Percentiles rank a stretch among this genome's conserved stretches.
phyloP scores from a whole-genome alignment of 495 filamentous ascomycete genomes.

The Hypoxylon intermedium region DNA sequence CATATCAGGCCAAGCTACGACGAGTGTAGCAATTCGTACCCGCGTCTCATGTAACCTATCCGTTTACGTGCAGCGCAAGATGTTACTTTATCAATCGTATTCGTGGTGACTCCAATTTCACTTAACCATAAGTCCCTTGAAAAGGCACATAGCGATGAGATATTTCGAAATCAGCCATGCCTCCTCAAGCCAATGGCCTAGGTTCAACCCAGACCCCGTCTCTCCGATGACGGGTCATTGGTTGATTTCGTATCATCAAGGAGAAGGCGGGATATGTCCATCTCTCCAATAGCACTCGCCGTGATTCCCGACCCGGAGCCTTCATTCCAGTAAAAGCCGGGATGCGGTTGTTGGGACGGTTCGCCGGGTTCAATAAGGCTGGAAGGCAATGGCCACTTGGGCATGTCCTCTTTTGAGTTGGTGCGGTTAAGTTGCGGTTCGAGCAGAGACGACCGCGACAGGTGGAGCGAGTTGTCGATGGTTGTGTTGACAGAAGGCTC shows the following conservation, averaged over 20 bases:
- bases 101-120: background rate
- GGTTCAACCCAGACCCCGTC: conserved; percentile 38
- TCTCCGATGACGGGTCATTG: conserved; percentile 31
- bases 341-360: conserved; percentile 31
- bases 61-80: background rate
- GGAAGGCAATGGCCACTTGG: conserved; percentile 41
- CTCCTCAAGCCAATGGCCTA: background rate
- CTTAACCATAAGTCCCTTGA: background rate
- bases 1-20: background rate
- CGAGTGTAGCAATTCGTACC: too few relatives aligned
- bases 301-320: conserved; percentile 32
- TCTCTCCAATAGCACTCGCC: conserved; percentile 45
- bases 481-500: conserved; percentile 52
- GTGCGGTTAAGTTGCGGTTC: conserved; percentile 50
- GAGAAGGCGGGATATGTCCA: conserved; percentile 59
- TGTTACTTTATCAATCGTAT: background rate
- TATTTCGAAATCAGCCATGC: background rate
- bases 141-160: background rate
- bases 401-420: conserved; percentile 52
- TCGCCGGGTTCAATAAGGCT: conserved; percentile 45
- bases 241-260: conserved; percentile 50
- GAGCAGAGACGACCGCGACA: conserved; percentile 39
- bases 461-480: conserved; percentile 44
- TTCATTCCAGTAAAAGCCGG: conserved; percentile 36
- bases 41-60: conserved; percentile 1